Evolutionary conservation across 169 alveolate genomes (phyloP).

Genomic region (Plasmodium vinckei): DNA sequence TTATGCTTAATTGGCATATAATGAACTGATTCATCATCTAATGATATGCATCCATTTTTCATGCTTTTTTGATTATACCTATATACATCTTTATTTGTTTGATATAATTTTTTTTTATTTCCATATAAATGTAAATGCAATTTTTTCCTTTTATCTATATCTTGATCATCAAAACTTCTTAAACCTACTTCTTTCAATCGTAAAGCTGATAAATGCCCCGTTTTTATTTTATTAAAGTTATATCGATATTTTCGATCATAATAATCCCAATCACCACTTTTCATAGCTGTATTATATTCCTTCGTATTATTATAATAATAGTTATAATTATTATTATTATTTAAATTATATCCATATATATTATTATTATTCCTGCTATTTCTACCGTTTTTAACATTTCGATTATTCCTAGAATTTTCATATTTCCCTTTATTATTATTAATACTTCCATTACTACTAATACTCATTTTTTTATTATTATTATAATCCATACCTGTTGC

Average conservation of each 20-base stretch:
- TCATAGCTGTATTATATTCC: background rate
- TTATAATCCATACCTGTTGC: constrained; percentile 1
- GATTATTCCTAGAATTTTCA: constrained; percentile 4
- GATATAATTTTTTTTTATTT: constrained; percentile 16
- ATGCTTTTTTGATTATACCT: constrained; percentile 11
- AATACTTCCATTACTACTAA: constrained; percentile 3
- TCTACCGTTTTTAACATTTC: background rate
- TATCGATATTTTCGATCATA: constrained; percentile 25
- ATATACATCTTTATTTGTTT: constrained; percentile 31
- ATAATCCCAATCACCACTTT: constrained; percentile 10
- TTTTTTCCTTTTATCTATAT: constrained; percentile 69
- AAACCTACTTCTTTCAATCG: constrained; percentile 77
- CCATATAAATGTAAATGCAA: constrained; percentile 64
- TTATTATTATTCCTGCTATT: too few species aligned
- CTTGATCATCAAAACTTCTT: constrained; percentile 79
- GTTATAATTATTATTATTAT: background rate
- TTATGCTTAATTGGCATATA: constrained; percentile 23
- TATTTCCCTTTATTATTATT: constrained; percentile 1
- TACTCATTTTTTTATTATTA: background rate
- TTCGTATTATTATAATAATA: too few species aligned
- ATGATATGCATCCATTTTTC: constrained; percentile 9
- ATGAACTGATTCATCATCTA: constrained; percentile 49
- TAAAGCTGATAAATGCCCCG: constrained; percentile 64
- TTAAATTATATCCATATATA: background rate
- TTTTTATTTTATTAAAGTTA: constrained; percentile 38